phyloP scores from a whole-genome alignment of 805 yeast genomes.

The Wickerhamiella slavikovae region DNA sequence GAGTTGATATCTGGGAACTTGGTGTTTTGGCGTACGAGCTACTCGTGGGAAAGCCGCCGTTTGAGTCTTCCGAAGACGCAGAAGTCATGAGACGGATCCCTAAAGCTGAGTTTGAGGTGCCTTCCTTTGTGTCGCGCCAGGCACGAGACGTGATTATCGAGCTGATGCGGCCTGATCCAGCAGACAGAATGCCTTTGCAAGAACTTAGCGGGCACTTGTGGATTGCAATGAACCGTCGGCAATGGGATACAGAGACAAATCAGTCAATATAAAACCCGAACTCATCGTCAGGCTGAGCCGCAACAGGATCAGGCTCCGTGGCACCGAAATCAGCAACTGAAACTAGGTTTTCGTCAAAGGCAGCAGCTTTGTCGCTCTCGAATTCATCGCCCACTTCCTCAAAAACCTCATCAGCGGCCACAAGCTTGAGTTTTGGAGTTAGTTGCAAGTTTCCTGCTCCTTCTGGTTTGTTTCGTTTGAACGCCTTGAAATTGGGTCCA shows the following conservation, averaged over 20 bases:
- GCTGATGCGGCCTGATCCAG: slow-evolving; percentile 49
- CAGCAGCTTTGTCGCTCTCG: background rate
- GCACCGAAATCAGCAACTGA: no score
- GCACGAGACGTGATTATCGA: slow-evolving; percentile 55
- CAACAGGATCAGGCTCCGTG: background rate
- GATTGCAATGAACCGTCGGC: slow-evolving; percentile 43
- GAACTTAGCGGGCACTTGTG: slow-evolving; percentile 66
- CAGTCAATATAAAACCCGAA: slow-evolving; percentile 7
- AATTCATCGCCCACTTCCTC: background rate
- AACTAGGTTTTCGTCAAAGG: background rate
- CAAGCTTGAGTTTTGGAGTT: background rate
- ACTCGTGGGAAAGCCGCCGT: slow-evolving; percentile 77
- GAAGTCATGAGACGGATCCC: slow-evolving; percentile 67
- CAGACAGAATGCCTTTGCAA: slow-evolving; percentile 35
- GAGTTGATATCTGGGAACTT: slow-evolving; percentile 82
- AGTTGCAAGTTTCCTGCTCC: background rate
- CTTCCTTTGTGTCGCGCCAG: slow-evolving; percentile 44
- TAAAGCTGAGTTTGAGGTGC: slow-evolving; percentile 55
- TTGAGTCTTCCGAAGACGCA: slow-evolving; percentile 53
- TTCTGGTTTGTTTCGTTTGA: slow-evolving; percentile 5
- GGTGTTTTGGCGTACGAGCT: slow-evolving; percentile 78
- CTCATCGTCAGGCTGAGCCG: slow-evolving; percentile 9
- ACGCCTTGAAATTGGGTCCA: slow-evolving; percentile 11
- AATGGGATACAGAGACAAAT: slow-evolving; percentile 25
- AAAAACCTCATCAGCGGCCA: background rate